Conservation (phyloP, 129 eudicot species). For the Kitagawia praeruptora region DNA sequence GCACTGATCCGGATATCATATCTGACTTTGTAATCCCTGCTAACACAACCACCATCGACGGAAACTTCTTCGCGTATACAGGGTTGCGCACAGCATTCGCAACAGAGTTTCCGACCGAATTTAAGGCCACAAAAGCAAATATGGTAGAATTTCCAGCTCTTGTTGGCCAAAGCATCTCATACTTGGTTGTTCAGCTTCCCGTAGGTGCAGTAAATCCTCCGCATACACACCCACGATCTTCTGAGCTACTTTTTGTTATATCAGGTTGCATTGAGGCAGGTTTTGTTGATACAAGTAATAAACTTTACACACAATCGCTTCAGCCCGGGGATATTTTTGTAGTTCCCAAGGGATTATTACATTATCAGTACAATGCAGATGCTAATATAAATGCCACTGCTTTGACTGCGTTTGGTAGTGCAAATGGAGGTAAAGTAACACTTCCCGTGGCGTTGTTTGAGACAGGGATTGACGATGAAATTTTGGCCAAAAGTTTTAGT, state of each 20-base stretch:
- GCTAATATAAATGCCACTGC: slow-evolving; percentile 10
- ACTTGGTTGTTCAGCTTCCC: slow-evolving; percentile 20
- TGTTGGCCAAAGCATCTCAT: slow-evolving; percentile 23
- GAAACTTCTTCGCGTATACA: slow-evolving; percentile 21
- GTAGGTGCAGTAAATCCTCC: slow-evolving; percentile 16
- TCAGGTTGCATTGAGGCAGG: slow-evolving; percentile 20
- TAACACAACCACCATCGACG: slow-evolving; percentile 13
- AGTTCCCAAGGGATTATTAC: slow-evolving; percentile 26
- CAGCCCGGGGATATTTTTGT: slow-evolving; percentile 20
- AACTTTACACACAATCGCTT: slow-evolving; percentile 17
- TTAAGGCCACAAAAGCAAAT: slow-evolving; percentile 17
- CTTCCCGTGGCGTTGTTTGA: slow-evolving; percentile 18
- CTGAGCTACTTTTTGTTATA: slow-evolving; percentile 14
- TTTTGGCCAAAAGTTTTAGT: slow-evolving; percentile 20
- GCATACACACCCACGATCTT: slow-evolving; percentile 20
- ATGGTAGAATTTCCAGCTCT: slow-evolving; percentile 27
- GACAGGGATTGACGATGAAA: slow-evolving; percentile 17
- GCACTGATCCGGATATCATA: slow-evolving; percentile 22
- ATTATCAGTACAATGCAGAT: slow-evolving; percentile 23
- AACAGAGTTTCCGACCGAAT: not conserved
- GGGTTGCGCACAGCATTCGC: slow-evolving; percentile 13
- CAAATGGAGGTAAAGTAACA: slow-evolving; percentile 24
- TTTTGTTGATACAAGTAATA: slow-evolving; percentile 20
- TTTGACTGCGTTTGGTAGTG: slow-evolving; percentile 29
- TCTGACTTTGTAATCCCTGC: slow-evolving; percentile 18